Percentiles rank a stretch among this genome's conserved stretches.
Evolutionary conservation across 192 early-diverging fungal species (phyloP).

Genomic region (Spinellus fusiger): DNA sequence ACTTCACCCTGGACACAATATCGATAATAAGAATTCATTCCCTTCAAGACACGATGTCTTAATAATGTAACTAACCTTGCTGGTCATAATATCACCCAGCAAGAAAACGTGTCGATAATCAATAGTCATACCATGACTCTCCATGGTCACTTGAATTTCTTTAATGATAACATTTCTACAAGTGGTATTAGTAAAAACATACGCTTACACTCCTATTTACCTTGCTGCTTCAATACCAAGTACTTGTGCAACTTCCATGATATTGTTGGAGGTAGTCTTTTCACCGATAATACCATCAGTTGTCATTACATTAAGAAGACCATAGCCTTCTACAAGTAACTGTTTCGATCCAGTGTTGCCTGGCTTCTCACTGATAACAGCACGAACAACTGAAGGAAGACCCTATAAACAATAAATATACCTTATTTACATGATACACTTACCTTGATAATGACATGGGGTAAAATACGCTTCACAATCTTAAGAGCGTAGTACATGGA

Average conservation of each 20-base stretch:
- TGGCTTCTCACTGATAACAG: constrained; percentile 75
- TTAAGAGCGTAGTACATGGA: constrained; percentile 73
- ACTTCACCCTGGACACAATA: constrained; percentile 86
- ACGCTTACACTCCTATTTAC: no score
- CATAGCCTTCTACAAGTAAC: constrained; percentile 90
- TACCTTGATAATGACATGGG: constrained; percentile 82
- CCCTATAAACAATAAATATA: constrained; percentile 43
- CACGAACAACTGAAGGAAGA: constrained; percentile 72
- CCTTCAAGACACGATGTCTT: background rate
- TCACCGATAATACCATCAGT: constrained; percentile 86
- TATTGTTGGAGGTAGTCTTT: constrained; percentile 80
- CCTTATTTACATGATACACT: background rate
- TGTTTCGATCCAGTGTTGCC: constrained; percentile 50
- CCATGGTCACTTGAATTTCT: constrained; percentile 85
- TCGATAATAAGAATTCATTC: background rate
- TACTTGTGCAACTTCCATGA: constrained; percentile 84
- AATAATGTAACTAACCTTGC: constrained; percentile 56
- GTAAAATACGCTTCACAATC: constrained; percentile 75
- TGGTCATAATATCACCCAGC: constrained; percentile 96
- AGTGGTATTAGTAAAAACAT: no score
- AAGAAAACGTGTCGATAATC: constrained; percentile 95
- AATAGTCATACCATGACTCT: constrained; percentile 87
- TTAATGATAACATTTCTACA: constrained; percentile 80
- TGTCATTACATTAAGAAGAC: constrained; percentile 90
- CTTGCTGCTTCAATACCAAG: constrained; percentile 97